A percentile compares a stretch with the other conserved stretches of the same genome.
Conservation (phyloP, 768 basidiomycete genomes). For the Lactifluus echinatus region DNA sequence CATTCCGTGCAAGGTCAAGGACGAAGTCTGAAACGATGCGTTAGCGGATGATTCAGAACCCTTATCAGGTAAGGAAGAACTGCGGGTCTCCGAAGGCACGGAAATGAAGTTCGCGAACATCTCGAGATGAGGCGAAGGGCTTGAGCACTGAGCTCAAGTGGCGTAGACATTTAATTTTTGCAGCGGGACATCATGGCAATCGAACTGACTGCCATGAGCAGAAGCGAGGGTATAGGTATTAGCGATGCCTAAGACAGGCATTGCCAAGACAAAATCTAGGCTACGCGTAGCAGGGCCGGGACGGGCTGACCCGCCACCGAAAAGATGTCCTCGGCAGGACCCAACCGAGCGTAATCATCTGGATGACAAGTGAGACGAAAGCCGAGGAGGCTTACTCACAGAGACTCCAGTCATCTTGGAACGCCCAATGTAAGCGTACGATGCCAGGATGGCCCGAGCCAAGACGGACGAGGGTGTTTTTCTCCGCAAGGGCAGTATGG, state of each 20-base stretch:
- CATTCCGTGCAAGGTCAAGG: conserved; percentile 66
- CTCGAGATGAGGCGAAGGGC: conserved; percentile 6
- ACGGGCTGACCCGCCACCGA: not conserved
- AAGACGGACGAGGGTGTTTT: conserved; percentile 62
- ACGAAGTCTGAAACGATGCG: conserved; percentile 52
- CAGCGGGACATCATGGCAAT: not conserved
- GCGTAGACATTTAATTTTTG: not conserved
- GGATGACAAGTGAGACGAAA: not conserved
- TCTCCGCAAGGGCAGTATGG: conserved; percentile 70
- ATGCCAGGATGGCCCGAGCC: conserved; percentile 70
- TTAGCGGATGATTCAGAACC: not conserved
- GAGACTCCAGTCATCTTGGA: conserved; percentile 76
- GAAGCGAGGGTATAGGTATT: not conserved
- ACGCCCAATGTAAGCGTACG: conserved; percentile 72
- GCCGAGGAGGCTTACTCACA: conserved; percentile 44
- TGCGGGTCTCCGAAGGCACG: not conserved
- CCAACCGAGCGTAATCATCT: not conserved
- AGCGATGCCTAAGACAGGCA: no score
- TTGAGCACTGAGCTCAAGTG: not conserved
- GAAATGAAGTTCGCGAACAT: not conserved
- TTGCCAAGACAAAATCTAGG: not conserved
- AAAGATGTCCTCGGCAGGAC: not conserved
- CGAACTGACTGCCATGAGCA: not conserved
- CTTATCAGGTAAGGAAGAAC: not conserved
- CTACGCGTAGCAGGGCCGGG: not conserved